Conservation (phyloP, 2,329 filamentous ascomycete genomes). For the Colletotrichum tropicale region DNA sequence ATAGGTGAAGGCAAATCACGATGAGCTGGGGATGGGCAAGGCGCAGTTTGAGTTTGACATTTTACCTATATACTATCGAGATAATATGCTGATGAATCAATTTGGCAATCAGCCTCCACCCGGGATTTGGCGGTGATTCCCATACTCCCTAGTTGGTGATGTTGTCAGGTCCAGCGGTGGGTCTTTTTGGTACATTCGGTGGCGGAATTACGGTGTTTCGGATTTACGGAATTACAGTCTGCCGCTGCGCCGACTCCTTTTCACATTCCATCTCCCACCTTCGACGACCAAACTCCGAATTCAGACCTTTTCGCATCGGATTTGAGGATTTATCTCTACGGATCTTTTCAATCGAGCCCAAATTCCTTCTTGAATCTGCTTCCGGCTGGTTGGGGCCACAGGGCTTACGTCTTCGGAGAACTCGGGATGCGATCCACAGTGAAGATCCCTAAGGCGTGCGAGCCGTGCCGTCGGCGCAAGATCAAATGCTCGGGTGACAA, state of each 20-base stretch:
- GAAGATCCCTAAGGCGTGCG: slow-evolving; percentile 25
- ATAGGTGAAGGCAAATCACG: neutral
- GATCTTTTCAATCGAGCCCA: neutral
- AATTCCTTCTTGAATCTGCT: neutral
- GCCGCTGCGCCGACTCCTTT: neutral
- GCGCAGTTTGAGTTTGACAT: neutral
- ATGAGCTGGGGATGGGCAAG: neutral
- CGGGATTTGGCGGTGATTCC: neutral
- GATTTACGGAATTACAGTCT: neutral
- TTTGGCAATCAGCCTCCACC: neutral
- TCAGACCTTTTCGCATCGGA: neutral
- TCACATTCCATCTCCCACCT: neutral
- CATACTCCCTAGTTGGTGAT: neutral
- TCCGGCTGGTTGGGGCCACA: neutral
- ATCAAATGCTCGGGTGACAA: slow-evolving; percentile 22
- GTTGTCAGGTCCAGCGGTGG: neutral
- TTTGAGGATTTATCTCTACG: slow-evolving; percentile 1
- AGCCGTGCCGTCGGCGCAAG: slow-evolving; percentile 24
- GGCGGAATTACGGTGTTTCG: slow-evolving; percentile 4
- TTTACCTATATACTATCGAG: neutral
- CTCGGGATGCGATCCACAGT: slow-evolving; percentile 3
- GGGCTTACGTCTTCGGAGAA: neutral
- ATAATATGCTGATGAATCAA: neutral
- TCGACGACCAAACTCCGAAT: neutral
- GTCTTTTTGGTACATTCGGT: neutral